Evolutionary conservation across 1,284 basidiomycete genomes (phyloP), one percentile per base, ranked within the genome.

Genomic region (Mycena citricolor): DNA sequence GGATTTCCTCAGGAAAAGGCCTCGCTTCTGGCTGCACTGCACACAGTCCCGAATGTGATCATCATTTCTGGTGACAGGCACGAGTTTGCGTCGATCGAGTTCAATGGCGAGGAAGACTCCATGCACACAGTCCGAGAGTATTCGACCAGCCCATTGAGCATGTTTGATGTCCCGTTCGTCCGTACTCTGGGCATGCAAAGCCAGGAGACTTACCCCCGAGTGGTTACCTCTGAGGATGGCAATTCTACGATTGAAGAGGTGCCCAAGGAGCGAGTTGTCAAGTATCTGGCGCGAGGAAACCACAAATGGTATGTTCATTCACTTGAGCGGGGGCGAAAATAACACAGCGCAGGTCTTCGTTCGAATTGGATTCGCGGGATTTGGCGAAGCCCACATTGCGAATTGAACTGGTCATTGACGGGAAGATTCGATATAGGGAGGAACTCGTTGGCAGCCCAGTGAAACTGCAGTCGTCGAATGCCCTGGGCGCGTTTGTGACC

Each of bases 61-160:
- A 61, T 89, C 32, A 65, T 85, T 31, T 80, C 77, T 1, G 81
- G 83, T 5, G 88, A 90, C 60, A 74, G 87, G 8, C 89, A 91
- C 63, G 87, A 91, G 62, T 90, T 90, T 60, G 87, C 87, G 3
- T 79, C 78, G 2, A 74, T 89, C 58, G 77, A 82, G 62, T 83
- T 77, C 60, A 71, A 36, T 31, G 25, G 40, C 5, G 38, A 34
- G 35, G 19, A 37, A 21, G n/a, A n/a, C n/a, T n/a, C n/a, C n/a
- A 13, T 40, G 12, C 61, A 69, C 47, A 53, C 64, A 2, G 60
- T 73, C 30, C 54, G 59, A 29, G 73, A 74, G 31, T 62, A 73
- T 31, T 74, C 71, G 4, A 72, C 73, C 5, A 73, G 82, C 52
- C 88, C 88, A 3, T 59, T 89, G 57, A 85, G 73, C 65, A 84